Evolutionary conservation across 257 asterid species (phyloP), one percentile per base, ranked within the genome.

Genomic region (Nicotiana sylvestris): DNA sequence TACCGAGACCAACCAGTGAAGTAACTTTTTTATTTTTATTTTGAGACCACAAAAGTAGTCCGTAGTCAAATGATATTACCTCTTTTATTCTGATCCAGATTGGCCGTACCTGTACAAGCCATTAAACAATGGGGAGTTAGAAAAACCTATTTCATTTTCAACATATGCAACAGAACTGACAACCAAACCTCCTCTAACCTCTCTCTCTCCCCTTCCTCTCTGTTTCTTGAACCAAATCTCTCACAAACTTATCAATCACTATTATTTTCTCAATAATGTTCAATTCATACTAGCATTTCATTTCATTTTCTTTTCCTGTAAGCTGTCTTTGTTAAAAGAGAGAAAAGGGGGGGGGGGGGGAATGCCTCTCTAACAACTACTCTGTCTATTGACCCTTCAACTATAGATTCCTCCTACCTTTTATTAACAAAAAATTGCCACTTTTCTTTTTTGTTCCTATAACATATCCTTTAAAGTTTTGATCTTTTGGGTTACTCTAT

Each of bases 301-400:
- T 81, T 80, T 81, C 78, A 56, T 77, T 87, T 74, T 84, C 82
- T 83, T 49, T 74, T 74, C 58, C 67, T 74, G 80, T 49, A n/a
- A 80, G 65, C 64, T 64, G 77, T 80, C 76, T 27, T 82, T 53
- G 84, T 46, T 25, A 9, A n/a, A 43, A 17, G 6, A 27, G 46
- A 39, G 82, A 76, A 35, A 35, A 0, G 21, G 21, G 21, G 21
- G 21, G 21, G 21, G 21, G 21, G 21, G 21, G 21, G 21, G 30
- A 87, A 39, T 2, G 85, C 78, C 81, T 33, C 76, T 82, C 80
- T 64, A 80, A 66, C 93, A 91, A 83, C 91, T 81, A 82, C 87
- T 84, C 77, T 82, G 76, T 82, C 81, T 80, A 77, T 58, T 85
- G 94, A 91, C 96, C 84, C 87, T 82, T 83, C 89, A 92, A 89